These are phyloP conservation scores for Magnusiomyces magnusii DNA, from an alignment of 1,139 yeast species.

Conservation along the genomic window DNA sequence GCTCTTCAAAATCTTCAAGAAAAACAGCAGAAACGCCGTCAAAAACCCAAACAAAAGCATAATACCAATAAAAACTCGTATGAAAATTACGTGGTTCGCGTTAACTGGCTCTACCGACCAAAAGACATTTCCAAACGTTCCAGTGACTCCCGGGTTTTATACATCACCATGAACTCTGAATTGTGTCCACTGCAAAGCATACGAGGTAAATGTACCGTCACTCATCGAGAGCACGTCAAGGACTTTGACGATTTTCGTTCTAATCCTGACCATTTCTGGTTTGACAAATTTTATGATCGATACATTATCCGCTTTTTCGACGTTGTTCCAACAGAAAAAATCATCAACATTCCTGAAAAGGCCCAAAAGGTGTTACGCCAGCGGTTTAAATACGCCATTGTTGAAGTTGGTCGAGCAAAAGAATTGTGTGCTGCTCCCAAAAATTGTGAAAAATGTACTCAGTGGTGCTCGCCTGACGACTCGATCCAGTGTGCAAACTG, in stretches of 20 bases:
- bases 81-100: constrained; percentile 50
- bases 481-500: constrained; percentile 84
- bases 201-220: constrained; percentile 68
- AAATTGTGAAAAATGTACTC: constrained; percentile 68
- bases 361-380: constrained; percentile 58
- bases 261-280: constrained; percentile 68
- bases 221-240: constrained; percentile 58
- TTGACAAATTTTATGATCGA: constrained; percentile 78
- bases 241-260: constrained; percentile 49
- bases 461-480: constrained; percentile 75
- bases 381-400: constrained; percentile 65
- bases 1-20: background rate
- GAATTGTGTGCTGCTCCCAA: constrained; percentile 57
- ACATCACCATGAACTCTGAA: constrained; percentile 83
- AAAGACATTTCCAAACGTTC: constrained; percentile 68
- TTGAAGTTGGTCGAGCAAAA: constrained; percentile 63
- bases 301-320: constrained; percentile 82
- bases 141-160: constrained; percentile 65
- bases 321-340: constrained; percentile 52
- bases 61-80: constrained; percentile 33
- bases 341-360: constrained; percentile 51
- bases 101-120: constrained; percentile 92
- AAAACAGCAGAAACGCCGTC: background rate
- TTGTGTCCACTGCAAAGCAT: constrained; percentile 68
- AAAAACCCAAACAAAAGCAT: background rate